Base-by-base conservation (phyloP, 441 rosid genomes). In the Lepidium campestre region DNA sequence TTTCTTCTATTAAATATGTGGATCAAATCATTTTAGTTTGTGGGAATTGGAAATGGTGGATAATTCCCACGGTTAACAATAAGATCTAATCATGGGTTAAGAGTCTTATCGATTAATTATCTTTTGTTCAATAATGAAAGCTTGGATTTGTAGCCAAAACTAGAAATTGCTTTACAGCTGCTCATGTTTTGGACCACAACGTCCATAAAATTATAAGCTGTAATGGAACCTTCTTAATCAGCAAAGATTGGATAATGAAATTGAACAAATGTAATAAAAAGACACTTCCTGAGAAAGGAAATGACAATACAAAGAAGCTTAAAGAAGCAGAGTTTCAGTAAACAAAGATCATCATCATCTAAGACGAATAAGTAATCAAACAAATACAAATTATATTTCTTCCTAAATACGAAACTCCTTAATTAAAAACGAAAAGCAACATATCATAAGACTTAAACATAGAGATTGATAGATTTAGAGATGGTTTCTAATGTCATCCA, bases 271-370 rank as follows among this genome's bases (percentile, higher is more conserved):
- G 6, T 50, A 60, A 42, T 22, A 52, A 31, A 45, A 72, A 32
- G 71, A 58, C 62, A 52, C 12, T 50, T 72, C 67, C 62, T 7
- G 14, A 65, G 71, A 10, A 58, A 44, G 76, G 71, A 65, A 50
- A 35, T 49, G 54, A 57, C 19, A 10, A 41, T 41, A 40, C 1
- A 37, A 37, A 47, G 17, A 48, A n/a, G 40, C 61, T 68, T 40
- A 58, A 23, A 70, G 41, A 23, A 55, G 20, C 50, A 39, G 4
- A 40, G 50, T 53, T 35, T 8, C 18, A 27, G 15, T 35, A 35
- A 23, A 35, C 19, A n/a, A 19, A 65, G 19, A 13, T 22, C 47
- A 41, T 60, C 53, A 69, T 52, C 55, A 19, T 49, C 61, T 44
- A 68, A 59, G 7, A 49, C 60, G 32, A 29, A 31, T 19, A 68